These are phyloP conservation scores for Candida ovalis DNA, from an alignment of 805 yeast genomes.

Conservation along the genomic window DNA sequence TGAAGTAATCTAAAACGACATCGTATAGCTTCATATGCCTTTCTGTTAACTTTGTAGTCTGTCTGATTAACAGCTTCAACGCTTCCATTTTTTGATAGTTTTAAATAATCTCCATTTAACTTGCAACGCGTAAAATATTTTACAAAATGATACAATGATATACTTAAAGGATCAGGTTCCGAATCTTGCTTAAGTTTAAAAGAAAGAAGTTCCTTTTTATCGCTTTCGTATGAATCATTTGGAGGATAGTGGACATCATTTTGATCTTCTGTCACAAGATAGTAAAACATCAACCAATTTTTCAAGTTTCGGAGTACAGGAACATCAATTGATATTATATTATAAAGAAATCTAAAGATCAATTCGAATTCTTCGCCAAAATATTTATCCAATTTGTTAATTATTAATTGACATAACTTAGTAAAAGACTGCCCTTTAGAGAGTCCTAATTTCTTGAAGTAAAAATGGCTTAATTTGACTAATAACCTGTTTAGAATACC, in stretches of 20 bases:
- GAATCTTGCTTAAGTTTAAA: background rate
- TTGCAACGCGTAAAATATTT: slow-evolving; percentile 7
- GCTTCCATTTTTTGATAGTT: background rate
- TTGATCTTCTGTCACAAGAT: slow-evolving; percentile 7
- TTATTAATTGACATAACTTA: slow-evolving; percentile 2
- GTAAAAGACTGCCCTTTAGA: background rate
- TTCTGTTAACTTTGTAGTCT: slow-evolving; percentile 7
- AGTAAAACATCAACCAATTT: slow-evolving; percentile 14
- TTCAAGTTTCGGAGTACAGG: slow-evolving; percentile 14
- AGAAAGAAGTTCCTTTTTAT: slow-evolving; percentile 1
- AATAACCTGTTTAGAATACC: slow-evolving; percentile 11
- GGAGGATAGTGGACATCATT: slow-evolving; percentile 11
- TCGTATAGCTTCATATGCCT: slow-evolving; percentile 9
- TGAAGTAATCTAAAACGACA: slow-evolving; percentile 19
- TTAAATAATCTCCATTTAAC: slow-evolving; percentile 4
- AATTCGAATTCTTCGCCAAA: slow-evolving; percentile 8
- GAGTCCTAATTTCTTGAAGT: background rate
- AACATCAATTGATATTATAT: slow-evolving; percentile 8
- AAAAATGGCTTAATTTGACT: slow-evolving; percentile 10
- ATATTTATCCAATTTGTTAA: background rate
- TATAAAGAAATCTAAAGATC: slow-evolving; percentile 13
- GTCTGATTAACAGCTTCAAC: background rate
- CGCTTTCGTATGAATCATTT: background rate
- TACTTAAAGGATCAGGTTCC: background rate
- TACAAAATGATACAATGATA: slow-evolving; percentile 10